phyloP scores from a whole-genome alignment of 805 yeast genomes.

The Starmerella bombicola region DNA sequence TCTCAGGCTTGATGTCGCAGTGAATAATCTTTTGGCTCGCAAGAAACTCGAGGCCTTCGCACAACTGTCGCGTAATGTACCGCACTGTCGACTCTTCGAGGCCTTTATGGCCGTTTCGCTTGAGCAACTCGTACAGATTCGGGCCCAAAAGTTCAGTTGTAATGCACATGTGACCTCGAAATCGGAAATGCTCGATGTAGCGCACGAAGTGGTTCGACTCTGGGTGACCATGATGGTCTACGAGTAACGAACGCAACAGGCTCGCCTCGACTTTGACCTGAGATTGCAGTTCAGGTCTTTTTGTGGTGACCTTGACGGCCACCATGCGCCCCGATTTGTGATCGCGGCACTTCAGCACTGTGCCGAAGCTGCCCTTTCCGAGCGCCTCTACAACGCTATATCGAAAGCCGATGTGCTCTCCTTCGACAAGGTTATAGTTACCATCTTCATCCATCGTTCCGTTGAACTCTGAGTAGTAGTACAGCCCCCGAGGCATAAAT shows the following conservation, averaged over 20 bases:
- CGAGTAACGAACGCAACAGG: constrained; percentile 40
- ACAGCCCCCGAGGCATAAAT: constrained; percentile 14
- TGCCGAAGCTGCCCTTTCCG: constrained; percentile 78
- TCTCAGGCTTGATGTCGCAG: constrained; percentile 81
- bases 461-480: constrained; percentile 3
- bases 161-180: constrained; percentile 73
- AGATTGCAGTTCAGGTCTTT: constrained; percentile 56
- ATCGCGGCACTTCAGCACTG: constrained; percentile 57
- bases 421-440: constrained; percentile 41
- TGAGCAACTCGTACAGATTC: constrained; percentile 48
- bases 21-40: constrained; percentile 52
- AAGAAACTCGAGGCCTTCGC: constrained; percentile 48
- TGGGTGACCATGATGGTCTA: constrained; percentile 22
- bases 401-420: constrained; percentile 67
- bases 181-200: constrained; percentile 59
- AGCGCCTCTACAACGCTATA: constrained; percentile 48
- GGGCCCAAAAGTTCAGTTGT: constrained; percentile 59
- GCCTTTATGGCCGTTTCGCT: constrained; percentile 30
- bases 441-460: constrained; percentile 39
- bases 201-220: constrained; percentile 35
- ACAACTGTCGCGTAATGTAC: constrained; percentile 41
- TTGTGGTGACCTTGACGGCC: constrained; percentile 69
- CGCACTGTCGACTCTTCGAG: constrained; percentile 27
- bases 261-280: constrained; percentile 72
- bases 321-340: constrained; percentile 45